Conservation (phyloP, 176 grass and related monocot species). For the Zoysia japonica region DNA sequence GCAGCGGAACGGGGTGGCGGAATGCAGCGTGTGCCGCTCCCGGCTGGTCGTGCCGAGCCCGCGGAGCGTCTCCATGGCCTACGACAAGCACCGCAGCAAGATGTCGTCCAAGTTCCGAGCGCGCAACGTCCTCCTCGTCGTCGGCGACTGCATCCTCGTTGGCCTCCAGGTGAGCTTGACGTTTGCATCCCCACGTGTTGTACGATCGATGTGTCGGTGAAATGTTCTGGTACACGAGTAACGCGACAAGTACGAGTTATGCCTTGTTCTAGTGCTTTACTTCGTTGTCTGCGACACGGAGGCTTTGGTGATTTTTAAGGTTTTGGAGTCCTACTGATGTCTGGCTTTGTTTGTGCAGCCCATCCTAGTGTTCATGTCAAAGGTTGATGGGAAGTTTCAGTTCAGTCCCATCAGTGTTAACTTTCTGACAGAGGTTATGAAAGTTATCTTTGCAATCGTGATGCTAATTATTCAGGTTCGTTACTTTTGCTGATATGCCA, state of each 20-base stretch:
- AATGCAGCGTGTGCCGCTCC: constrained; percentile 78
- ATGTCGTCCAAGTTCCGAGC: constrained; percentile 73
- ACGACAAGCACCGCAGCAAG: constrained; percentile 88
- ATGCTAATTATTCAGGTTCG: constrained; percentile 92
- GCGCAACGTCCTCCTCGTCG: constrained; percentile 78
- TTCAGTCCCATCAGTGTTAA: constrained; percentile 98
- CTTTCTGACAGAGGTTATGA: constrained; percentile 86
- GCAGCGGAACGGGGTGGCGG: constrained; percentile 79
- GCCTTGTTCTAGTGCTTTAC: not conserved
- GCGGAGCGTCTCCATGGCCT: constrained; percentile 81
- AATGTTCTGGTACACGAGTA: not conserved
- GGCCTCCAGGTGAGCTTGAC: constrained; percentile 64
- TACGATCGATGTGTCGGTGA: not conserved
- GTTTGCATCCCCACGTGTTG: not conserved
- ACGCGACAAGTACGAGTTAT: not conserved
- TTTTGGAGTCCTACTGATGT: constrained; percentile 12
- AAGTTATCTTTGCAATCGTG: constrained; percentile 83
- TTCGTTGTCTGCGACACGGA: not conserved
- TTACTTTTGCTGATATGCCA: constrained; percentile 18
- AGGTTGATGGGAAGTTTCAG: constrained; percentile 92
- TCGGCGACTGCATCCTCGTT: constrained; percentile 83
- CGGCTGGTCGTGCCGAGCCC: constrained; percentile 74
- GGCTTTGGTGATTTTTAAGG: not conserved
- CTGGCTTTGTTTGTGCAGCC: constrained; percentile 60
- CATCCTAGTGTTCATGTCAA: constrained; percentile 97